Evolutionary conservation across 768 basidiomycete genomes (phyloP), one percentile per base, ranked within the genome.

Genomic region (Cystobasidium ongulense): DNA sequence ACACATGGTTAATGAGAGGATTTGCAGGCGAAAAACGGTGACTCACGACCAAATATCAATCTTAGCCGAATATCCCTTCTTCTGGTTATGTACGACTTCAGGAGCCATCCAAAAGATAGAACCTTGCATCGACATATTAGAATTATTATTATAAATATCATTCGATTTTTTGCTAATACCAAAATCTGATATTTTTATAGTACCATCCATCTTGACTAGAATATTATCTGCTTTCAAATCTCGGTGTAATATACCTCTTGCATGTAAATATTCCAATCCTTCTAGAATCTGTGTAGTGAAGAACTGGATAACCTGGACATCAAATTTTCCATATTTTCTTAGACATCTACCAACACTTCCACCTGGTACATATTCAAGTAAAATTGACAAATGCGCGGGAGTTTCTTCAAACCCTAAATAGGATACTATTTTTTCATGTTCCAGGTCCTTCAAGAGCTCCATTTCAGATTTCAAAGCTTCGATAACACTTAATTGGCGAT

Each of bases 171-270:
- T 98, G n/a, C 92, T 95, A 72, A 98, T 97, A 50, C 96, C 96
- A 79, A 97, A 97, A 82, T 98, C 94, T 1, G 92, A 94, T 64
- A 99, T 98, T 82, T 98, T 98, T 85, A 94, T 96, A 27, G 89
- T 83, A 0, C 96, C 96, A 17, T 87, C 85, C 79, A 87, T 89
- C 80, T 98, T 95, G 21, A 97, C 92, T 21, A 99, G 86, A 79
- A 99, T 96, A 79, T 98, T 99, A 82, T 99, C 96, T 17, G 92
- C 92, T 82, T 99, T 99, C 77, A 99, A 83, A 81, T 99, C 92
- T 82, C 96, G 86, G 81, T 99, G 96, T 38, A 97, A 85, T 78
- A 99, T 96, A 70, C 90, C 89, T 79, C 88, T 88, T 7, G 87
- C 88, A 82, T 99, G 96, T 11, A 99, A 86, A 79, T 98, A 99